Conservation (phyloP, 495 filamentous ascomycete species). For the Penicillium bialowiezense region DNA sequence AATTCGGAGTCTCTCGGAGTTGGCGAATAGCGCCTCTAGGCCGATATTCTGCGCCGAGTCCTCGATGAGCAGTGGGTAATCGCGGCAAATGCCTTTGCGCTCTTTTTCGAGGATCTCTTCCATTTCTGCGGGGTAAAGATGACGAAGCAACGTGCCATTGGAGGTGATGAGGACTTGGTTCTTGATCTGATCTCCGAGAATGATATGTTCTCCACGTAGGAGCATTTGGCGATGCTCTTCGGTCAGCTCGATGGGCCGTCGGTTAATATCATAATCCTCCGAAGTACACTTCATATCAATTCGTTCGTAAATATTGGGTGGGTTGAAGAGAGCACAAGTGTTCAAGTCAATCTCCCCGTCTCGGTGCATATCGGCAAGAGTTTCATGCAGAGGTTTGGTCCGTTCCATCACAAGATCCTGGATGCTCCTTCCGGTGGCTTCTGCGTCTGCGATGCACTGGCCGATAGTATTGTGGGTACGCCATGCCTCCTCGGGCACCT, state of each 20-base stretch:
- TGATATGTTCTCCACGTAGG: constrained; percentile 40
- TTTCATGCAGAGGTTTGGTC: constrained; percentile 36
- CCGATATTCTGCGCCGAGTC: background rate
- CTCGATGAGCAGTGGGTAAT: too few relatives aligned
- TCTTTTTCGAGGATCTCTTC: constrained; percentile 60
- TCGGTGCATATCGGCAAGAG: constrained; percentile 51
- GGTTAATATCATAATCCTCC: constrained; percentile 41
- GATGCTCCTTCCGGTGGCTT: constrained; percentile 30
- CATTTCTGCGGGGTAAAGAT: constrained; percentile 73
- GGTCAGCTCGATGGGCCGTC: constrained; percentile 36
- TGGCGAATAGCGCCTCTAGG: constrained; percentile 42
- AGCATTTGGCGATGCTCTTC: constrained; percentile 43
- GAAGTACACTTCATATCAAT: constrained; percentile 48
- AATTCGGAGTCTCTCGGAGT: constrained; percentile 43
- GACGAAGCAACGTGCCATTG: constrained; percentile 72
- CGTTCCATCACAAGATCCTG: constrained; percentile 43
- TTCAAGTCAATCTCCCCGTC: constrained; percentile 46
- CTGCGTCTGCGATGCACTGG: constrained; percentile 38
- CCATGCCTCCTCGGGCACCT: constrained; percentile 28
- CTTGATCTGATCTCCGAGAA: constrained; percentile 37
- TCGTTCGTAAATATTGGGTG: constrained; percentile 47
- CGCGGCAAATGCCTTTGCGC: too few relatives aligned
- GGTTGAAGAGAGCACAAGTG: constrained; percentile 54
- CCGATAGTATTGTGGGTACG: constrained; percentile 45
- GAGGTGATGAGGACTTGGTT: constrained; percentile 67